phyloP scores from a whole-genome alignment of 1,139 yeast genomes.

The Zygosaccharomyces pseudobailii region DNA sequence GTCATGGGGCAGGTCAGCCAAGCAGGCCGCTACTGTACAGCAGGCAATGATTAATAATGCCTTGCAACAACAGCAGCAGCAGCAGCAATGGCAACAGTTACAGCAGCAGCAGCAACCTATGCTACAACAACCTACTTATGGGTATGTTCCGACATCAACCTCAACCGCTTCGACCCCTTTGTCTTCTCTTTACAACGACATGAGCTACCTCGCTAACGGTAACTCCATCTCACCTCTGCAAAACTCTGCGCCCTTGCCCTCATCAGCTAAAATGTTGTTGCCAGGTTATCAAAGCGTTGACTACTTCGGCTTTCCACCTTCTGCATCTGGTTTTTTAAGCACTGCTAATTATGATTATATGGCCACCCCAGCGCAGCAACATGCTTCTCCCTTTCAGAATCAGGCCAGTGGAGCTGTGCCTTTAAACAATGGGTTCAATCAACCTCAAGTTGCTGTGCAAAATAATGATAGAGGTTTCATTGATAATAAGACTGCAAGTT shows the following conservation, averaged over 20 bases:
- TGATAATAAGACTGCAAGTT: slow-evolving; percentile 13
- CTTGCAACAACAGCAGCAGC: slow-evolving; percentile 5
- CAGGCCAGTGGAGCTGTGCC: neutral
- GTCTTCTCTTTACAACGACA: slow-evolving; percentile 3
- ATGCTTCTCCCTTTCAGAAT: neutral
- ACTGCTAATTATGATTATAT: slow-evolving; percentile 1
- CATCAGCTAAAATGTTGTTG: slow-evolving; percentile 6
- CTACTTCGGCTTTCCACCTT: slow-evolving; percentile 5
- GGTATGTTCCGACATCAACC: slow-evolving; percentile 5
- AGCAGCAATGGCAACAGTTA: slow-evolving; percentile 2
- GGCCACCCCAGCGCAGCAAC: neutral
- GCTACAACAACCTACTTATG: slow-evolving; percentile 13
- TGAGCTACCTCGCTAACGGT: slow-evolving; percentile 3
- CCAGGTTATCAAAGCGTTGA: slow-evolving; percentile 15
- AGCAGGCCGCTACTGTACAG: slow-evolving; percentile 14
- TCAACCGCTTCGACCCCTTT: slow-evolving; percentile 3
- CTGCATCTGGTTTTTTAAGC: slow-evolving; percentile 11
- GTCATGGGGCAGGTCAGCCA: slow-evolving; percentile 60
- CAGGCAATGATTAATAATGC: slow-evolving; percentile 14
- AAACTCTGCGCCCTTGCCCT: neutral
- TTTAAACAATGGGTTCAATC: slow-evolving; percentile 1
- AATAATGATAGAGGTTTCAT: slow-evolving; percentile 14
- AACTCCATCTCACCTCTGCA: neutral
- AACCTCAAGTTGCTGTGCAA: slow-evolving; percentile 17
- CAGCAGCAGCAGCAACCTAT: slow-evolving; percentile 15